Base-by-base conservation (phyloP, 75 land plant genomes). In the Cupressus sempervirens region DNA sequence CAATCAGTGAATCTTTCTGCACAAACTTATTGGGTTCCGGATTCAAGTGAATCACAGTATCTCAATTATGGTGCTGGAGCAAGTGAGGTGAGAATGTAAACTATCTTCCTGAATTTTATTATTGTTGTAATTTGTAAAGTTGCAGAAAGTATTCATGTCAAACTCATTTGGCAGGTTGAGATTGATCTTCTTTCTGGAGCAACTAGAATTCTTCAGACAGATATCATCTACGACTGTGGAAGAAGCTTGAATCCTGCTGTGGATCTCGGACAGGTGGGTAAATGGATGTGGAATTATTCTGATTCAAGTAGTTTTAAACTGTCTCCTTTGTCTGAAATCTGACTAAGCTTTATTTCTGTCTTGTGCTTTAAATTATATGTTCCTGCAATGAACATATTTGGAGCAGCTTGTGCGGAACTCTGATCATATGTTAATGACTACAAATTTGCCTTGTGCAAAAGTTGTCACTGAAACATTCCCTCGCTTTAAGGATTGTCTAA, bases 161-260 rank as follows among this genome's bases (percentile, higher is more conserved):
- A 67, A 84, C 48, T 26, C 26, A 23, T 76, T 1, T 87, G 43
- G 11, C 91, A 97, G 99, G 99, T 97, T 80, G 98, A 97, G 86
- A 62, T 97, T 11, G 91, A 97, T 85, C 86, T 92, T 79, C 88
- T 97, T 29, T 93, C 98, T 30, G 98, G 99, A 77, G 93, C 92
- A 50, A 92, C 93, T 18, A 91, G 87, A 86, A 92, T 97, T 53
- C 74, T 97, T 86, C 86, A 84, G 41, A 38, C 94, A 41, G 98
- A 97, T 85, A 89, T 95, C 38, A 84, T 93, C 0, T 93, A 94
- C 88, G 99, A 97, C 58, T 91, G 95, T 88, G 98, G 98, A n/a
- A 93, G 90, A 85, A 95, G 99, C 87, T 76, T 97, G 84, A 97
- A 97, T 83, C 98, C 99, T 75, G 98, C 99, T 41, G 94, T 97